These are phyloP conservation scores for Alternaria ventricosa DNA, from an alignment of 2,329 filamentous ascomycete genomes.

Conservation along the genomic window DNA sequence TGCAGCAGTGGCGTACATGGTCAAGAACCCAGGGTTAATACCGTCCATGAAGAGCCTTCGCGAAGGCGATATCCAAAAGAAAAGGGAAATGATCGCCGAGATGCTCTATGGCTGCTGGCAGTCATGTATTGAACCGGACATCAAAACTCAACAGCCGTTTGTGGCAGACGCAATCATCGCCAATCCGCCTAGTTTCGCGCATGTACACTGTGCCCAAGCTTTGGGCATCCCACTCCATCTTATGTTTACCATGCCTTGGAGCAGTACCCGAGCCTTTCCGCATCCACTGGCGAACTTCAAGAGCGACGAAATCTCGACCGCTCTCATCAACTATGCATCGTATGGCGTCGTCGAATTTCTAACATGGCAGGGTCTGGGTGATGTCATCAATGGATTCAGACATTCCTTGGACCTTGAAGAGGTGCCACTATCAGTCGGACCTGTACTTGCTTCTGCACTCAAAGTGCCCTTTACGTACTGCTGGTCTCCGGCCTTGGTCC, in stretches of 20 bases:
- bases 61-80: slow-evolving; percentile 42
- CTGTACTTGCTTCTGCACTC: slow-evolving; percentile 47
- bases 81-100: slow-evolving; percentile 32
- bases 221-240: slow-evolving; percentile 75
- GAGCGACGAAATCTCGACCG: slow-evolving; percentile 37
- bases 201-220: slow-evolving; percentile 75
- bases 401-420: slow-evolving; percentile 50
- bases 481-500: slow-evolving; percentile 51
- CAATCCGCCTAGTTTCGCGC: slow-evolving; percentile 77
- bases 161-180: slow-evolving; percentile 81
- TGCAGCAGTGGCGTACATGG: slow-evolving; percentile 55
- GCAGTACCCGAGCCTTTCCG: slow-evolving; percentile 52
- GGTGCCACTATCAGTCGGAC: slow-evolving; percentile 33
- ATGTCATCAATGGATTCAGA: slow-evolving; percentile 56
- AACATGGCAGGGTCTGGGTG: slow-evolving; percentile 59
- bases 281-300: slow-evolving; percentile 60
- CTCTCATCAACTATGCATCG: slow-evolving; percentile 52
- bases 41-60: slow-evolving; percentile 30
- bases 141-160: slow-evolving; percentile 63
- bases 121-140: slow-evolving; percentile 44
- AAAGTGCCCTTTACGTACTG: slow-evolving; percentile 55
- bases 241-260: slow-evolving; percentile 70
- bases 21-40: slow-evolving; percentile 54
- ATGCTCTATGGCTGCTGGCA: slow-evolving; percentile 38
- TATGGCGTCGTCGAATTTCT: slow-evolving; percentile 57